These are phyloP conservation scores for Irpex sp. DNA, from an alignment of 1,284 basidiomycete species.

Conservation along the genomic window DNA sequence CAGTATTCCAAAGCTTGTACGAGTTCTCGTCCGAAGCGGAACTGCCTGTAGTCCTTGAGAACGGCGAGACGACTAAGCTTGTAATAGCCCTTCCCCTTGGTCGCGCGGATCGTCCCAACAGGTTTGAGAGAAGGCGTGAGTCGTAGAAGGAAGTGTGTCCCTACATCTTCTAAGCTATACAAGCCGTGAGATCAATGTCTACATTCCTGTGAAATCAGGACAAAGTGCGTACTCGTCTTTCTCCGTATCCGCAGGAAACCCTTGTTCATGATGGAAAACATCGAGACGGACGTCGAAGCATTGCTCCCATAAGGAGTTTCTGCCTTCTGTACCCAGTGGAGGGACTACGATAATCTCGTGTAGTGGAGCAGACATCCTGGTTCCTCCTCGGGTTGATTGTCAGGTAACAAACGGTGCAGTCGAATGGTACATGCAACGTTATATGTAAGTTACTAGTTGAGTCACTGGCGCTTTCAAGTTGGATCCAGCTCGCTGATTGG, in stretches of 20 bases:
- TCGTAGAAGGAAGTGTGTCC: slow-evolving; percentile 69
- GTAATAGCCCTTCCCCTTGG: slow-evolving; percentile 39
- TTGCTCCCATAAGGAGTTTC: slow-evolving; percentile 41
- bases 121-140: slow-evolving; percentile 54
- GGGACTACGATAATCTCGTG: slow-evolving; percentile 55
- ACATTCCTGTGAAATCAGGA: not conserved
- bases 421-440: not conserved
- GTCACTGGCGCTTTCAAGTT: not conserved
- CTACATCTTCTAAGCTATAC: slow-evolving; percentile 52
- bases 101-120: slow-evolving; percentile 64
- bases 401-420: not conserved
- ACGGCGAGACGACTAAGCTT: slow-evolving; percentile 71
- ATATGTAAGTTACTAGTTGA: slow-evolving; percentile 3
- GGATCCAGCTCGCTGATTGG: not conserved
- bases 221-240: slow-evolving; percentile 55
- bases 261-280: slow-evolving; percentile 70
- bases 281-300: slow-evolving; percentile 62
- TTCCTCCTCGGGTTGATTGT: not conserved
- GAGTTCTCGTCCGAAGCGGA: slow-evolving; percentile 60
- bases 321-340: slow-evolving; percentile 31
- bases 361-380: slow-evolving; percentile 25
- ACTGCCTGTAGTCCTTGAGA: slow-evolving; percentile 59
- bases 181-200: not conserved
- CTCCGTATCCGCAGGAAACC: slow-evolving; percentile 67
- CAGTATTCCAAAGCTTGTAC: slow-evolving; percentile 59